phyloP scores from a whole-genome alignment of 768 basidiomycete genomes.

The Hemileccinum rubropunctum region DNA sequence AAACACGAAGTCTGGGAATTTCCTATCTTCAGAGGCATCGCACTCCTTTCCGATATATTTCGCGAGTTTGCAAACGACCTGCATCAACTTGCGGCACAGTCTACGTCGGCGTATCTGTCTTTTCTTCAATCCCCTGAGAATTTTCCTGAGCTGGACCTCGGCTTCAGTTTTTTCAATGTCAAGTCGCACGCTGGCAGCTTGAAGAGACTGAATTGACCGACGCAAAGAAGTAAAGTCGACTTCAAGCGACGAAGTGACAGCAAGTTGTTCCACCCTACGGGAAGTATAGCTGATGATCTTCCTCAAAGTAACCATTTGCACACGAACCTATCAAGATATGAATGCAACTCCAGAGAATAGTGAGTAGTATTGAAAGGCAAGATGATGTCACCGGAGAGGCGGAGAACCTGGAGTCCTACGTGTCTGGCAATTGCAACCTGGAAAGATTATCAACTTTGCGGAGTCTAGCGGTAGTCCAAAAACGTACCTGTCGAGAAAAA shows the following conservation, averaged over 20 bases:
- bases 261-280: slow-evolving; percentile 31
- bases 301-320: slow-evolving; percentile 25
- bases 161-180: slow-evolving; percentile 59
- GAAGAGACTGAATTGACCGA: slow-evolving; percentile 46
- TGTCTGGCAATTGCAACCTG: slow-evolving; percentile 68
- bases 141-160: slow-evolving; percentile 46
- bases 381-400: slow-evolving; percentile 60
- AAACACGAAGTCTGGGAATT: slow-evolving; percentile 8
- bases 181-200: slow-evolving; percentile 49
- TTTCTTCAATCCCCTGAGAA: slow-evolving; percentile 40
- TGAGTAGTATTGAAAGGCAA: slow-evolving; percentile 77
- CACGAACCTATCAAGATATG: slow-evolving; percentile 58
- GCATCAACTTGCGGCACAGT: slow-evolving; percentile 5
- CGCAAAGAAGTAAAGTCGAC: slow-evolving; percentile 46
- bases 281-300: not conserved
- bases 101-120: slow-evolving; percentile 21
- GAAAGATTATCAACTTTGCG: not conserved
- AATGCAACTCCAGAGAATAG: slow-evolving; percentile 63
- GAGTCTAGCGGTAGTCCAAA: not conserved
- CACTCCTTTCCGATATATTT: slow-evolving; percentile 32
- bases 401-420: slow-evolving; percentile 61
- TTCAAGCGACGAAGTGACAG: slow-evolving; percentile 38
- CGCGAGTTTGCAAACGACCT: slow-evolving; percentile 34
- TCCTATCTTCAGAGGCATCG: slow-evolving; percentile 5
- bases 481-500: slow-evolving; percentile 67